phyloP scores from a whole-genome alignment of 345 rosid genomes.

The Salix caprea region DNA sequence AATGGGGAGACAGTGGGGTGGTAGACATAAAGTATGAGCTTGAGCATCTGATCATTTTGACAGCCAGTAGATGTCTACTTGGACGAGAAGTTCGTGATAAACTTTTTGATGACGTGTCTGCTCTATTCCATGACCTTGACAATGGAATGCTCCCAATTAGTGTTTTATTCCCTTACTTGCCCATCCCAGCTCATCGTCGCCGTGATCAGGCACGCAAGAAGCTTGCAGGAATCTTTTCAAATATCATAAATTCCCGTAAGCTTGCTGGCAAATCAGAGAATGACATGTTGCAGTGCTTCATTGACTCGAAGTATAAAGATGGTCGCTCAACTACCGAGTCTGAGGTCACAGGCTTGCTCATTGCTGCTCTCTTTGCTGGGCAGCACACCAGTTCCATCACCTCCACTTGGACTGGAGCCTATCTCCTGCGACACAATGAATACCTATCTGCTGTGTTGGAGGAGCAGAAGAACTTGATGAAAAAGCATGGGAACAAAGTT shows the following conservation, averaged over 20 bases:
- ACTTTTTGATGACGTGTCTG: conserved; percentile 90
- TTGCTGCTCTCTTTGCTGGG: conserved; percentile 96
- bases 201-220: conserved; percentile 83
- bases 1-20: conserved; percentile 94
- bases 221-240: conserved; percentile 69
- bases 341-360: conserved; percentile 90
- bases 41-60: conserved; percentile 90
- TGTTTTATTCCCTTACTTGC: conserved; percentile 86
- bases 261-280: conserved; percentile 61
- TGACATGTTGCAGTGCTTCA: conserved; percentile 96
- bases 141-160: conserved; percentile 96
- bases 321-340: conserved; percentile 84
- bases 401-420: conserved; percentile 96
- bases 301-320: conserved; percentile 86
- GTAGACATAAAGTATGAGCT: conserved; percentile 85
- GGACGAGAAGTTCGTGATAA: conserved; percentile 93
- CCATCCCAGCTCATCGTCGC: conserved; percentile 90
- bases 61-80: conserved; percentile 96
- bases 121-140: conserved; percentile 92
- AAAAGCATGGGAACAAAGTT: conserved; percentile 71
- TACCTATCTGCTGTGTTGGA: conserved; percentile 55
- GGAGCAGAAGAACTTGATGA: conserved; percentile 71
- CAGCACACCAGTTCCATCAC: conserved; percentile 99
- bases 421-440: conserved; percentile 61
- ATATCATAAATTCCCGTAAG: conserved; percentile 77